These are phyloP conservation scores for Epichloe scottii DNA, from an alignment of 2,329 filamentous ascomycete species.

Conservation along the genomic window DNA sequence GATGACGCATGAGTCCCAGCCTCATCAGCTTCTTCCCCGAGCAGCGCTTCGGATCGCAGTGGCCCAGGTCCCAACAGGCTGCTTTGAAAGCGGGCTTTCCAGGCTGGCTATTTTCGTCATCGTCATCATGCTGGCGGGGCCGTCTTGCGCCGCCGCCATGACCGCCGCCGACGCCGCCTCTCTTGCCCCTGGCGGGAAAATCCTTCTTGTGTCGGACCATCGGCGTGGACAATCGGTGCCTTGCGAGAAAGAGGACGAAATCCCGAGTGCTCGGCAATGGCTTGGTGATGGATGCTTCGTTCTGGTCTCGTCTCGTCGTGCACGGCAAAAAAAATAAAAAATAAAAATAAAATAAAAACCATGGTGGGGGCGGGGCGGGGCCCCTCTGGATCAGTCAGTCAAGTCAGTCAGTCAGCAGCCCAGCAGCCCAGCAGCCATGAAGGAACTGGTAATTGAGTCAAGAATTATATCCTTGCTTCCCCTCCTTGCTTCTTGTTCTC, in stretches of 20 bases:
- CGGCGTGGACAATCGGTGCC: slow-evolving; percentile 47
- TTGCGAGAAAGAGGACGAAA: too few species aligned
- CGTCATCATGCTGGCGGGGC: slow-evolving; percentile 33
- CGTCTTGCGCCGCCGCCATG: slow-evolving; percentile 23
- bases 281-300: too few species aligned
- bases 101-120: slow-evolving; percentile 14
- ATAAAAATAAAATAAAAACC: too few species aligned
- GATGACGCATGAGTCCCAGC: slow-evolving; percentile 82
- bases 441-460: neutral
- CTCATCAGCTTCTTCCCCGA: slow-evolving; percentile 92
- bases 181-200: slow-evolving; percentile 58
- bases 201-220: slow-evolving; percentile 99
- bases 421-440: slow-evolving; percentile 3
- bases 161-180: slow-evolving; percentile 45
- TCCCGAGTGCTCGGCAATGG: too few species aligned
- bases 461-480: neutral
- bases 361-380: neutral
- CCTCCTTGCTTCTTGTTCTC: too few species aligned
- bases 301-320: too few species aligned
- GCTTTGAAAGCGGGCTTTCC: slow-evolving; percentile 61
- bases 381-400: too few species aligned
- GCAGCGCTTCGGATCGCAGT: slow-evolving; percentile 94
- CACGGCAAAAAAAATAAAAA: neutral
- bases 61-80: slow-evolving; percentile 93
- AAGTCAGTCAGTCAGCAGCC: too few species aligned